Percentiles rank a stretch among this genome's conserved stretches.
These are phyloP conservation scores for Alnus rubra DNA, from an alignment of 306 rosid species.

Conservation along the genomic window DNA sequence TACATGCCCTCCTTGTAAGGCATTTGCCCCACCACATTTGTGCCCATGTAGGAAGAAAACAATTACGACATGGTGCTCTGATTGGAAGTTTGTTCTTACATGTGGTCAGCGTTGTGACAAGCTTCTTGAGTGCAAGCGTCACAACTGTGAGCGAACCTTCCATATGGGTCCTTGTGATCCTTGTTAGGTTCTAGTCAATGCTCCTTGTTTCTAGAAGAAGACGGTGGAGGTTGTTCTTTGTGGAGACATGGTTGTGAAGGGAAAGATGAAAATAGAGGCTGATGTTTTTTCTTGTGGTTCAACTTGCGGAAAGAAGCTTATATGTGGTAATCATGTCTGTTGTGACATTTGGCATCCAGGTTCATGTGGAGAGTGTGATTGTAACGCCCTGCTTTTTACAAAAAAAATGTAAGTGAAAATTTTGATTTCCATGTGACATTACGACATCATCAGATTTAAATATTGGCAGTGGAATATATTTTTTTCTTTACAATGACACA, in stretches of 20 bases:
- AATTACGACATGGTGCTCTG: constrained; percentile 82
- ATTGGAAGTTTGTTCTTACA: constrained; percentile 67
- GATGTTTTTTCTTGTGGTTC: constrained; percentile 24
- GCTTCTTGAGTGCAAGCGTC: no score
- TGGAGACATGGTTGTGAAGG: constrained; percentile 74
- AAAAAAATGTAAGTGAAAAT: no score
- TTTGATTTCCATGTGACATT: no score
- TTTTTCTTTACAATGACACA: no score
- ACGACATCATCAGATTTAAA: no score
- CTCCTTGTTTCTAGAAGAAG: constrained; percentile 78
- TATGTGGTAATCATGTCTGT: constrained; percentile 79
- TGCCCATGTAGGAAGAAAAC: constrained; percentile 91
- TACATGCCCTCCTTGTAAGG: constrained; percentile 42
- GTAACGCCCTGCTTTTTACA: no score
- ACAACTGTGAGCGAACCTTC: no score
- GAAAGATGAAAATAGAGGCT: constrained; percentile 4
- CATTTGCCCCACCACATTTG: constrained; percentile 68
- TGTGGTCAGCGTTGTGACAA: constrained; percentile 74
- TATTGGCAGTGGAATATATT: no score
- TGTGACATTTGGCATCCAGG: constrained; percentile 78
- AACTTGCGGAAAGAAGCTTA: constrained; percentile 57
- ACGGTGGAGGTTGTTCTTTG: constrained; percentile 59
- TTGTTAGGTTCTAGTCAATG: constrained; percentile 55
- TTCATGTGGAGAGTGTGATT: constrained; percentile 56
- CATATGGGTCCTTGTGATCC: no score